Evolutionary conservation across 805 yeast species (phyloP).

Genomic region (Dipodascus albidus): DNA sequence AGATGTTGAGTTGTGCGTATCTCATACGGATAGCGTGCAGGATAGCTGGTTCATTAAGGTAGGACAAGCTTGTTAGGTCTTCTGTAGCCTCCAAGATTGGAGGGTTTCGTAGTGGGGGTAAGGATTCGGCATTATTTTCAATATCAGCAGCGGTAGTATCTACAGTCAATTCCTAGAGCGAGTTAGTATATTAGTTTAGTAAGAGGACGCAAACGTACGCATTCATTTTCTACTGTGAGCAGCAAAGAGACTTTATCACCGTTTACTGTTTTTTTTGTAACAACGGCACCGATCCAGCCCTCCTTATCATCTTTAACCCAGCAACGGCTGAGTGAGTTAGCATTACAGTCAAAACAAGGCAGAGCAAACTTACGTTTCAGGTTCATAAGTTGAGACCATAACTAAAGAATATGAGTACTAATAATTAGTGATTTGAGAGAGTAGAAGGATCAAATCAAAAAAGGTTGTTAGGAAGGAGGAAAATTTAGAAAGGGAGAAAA

Average conservation of each 20-base stretch:
- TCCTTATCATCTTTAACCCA: constrained; percentile 67
- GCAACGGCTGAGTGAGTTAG: constrained; percentile 31
- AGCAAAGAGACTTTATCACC: constrained; percentile 38
- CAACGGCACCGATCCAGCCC: constrained; percentile 70
- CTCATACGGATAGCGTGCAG: constrained; percentile 85
- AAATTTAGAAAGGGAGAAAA: background rate
- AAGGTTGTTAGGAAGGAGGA: background rate
- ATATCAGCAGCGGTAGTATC: constrained; percentile 18
- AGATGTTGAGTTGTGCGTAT: constrained; percentile 80
- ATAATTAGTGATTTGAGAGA: background rate
- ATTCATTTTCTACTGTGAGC: constrained; percentile 40
- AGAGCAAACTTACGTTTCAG: background rate
- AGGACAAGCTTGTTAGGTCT: constrained; percentile 84
- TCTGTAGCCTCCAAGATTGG: constrained; percentile 88
- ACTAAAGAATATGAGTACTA: background rate
- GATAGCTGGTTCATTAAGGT: constrained; percentile 92
- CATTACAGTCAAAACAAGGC: background rate
- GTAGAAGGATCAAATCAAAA: background rate
- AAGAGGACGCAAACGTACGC: background rate
- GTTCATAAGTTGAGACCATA: constrained; percentile 1
- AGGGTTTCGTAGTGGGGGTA: constrained; percentile 83
- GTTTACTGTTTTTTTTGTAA: constrained; percentile 32
- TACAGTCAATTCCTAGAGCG: constrained; percentile 7
- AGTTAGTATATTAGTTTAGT: background rate
- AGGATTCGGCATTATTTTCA: constrained; percentile 38